Evolutionary conservation across 306 rosid species (phyloP).

Genomic region (Cicer judaicum): DNA sequence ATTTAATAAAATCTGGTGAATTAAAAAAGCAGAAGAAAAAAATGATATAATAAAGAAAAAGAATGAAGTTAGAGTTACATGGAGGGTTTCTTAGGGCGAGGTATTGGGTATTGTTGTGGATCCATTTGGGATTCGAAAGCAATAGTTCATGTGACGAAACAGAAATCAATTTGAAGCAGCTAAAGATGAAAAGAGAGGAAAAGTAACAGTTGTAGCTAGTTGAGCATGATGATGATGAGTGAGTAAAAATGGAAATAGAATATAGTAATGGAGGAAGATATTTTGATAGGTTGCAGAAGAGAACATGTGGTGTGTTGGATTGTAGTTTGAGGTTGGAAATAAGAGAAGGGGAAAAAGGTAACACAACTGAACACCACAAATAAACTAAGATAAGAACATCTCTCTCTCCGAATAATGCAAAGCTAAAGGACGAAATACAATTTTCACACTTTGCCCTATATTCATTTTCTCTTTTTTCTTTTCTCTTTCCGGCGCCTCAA

Average conservation of each 20-base stretch:
- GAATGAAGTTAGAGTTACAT: slow-evolving; percentile 44
- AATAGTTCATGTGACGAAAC: slow-evolving; percentile 56
- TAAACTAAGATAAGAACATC: slow-evolving; percentile 56
- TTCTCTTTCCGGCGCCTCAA: no score
- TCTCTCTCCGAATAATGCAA: slow-evolving; percentile 50
- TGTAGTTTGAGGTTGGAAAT: slow-evolving; percentile 34
- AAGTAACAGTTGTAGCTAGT: slow-evolving; percentile 29
- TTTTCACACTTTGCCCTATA: slow-evolving; percentile 44
- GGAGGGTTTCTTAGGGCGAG: slow-evolving; percentile 56
- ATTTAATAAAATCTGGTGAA: background rate
- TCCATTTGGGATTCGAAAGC: slow-evolving; percentile 57
- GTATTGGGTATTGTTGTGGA: slow-evolving; percentile 37
- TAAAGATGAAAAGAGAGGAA: background rate
- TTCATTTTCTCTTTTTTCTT: background rate
- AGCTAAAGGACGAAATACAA: slow-evolving; percentile 55
- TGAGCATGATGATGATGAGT: background rate
- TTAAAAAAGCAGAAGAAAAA: background rate
- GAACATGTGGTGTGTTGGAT: slow-evolving; percentile 14
- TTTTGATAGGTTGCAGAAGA: slow-evolving; percentile 8
- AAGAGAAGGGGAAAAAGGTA: slow-evolving; percentile 5
- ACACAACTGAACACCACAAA: background rate
- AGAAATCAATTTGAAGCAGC: background rate
- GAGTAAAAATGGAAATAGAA: background rate
- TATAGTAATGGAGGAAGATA: background rate
- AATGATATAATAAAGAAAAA: background rate